Percentiles rank a stretch among this genome's conserved stretches.
Evolutionary conservation across 2,329 filamentous ascomycete species (phyloP).

Genomic region (Lasiodiplodia citricola): DNA sequence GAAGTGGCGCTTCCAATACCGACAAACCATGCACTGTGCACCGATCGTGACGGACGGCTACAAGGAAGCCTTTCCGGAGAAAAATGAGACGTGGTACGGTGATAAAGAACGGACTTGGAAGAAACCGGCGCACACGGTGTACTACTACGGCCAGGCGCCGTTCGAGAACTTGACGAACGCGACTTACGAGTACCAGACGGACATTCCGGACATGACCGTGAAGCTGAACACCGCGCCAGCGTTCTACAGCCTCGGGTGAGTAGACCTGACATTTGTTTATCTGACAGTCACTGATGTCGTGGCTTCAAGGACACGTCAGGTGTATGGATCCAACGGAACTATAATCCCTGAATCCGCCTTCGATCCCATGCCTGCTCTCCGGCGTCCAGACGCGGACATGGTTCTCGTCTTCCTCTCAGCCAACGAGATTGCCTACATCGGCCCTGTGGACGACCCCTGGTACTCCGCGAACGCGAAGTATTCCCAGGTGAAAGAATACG

Average conservation of each 20-base stretch:
- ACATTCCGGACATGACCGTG: background rate
- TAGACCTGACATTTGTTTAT: background rate
- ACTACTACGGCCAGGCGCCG: constrained; percentile 21
- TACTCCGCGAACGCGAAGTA: constrained; percentile 24
- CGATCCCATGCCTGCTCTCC: background rate
- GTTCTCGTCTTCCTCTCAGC: constrained; percentile 27
- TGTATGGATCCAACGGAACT: background rate
- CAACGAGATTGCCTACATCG: constrained; percentile 19
- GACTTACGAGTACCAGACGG: background rate
- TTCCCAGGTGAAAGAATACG: background rate
- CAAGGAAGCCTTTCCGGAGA: background rate
- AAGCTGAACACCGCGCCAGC: background rate
- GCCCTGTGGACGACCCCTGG: constrained; percentile 28
- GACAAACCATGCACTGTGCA: background rate
- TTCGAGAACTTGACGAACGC: background rate
- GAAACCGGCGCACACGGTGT: background rate
- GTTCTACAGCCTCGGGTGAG: background rate
- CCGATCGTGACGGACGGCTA: background rate
- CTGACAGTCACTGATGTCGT: background rate
- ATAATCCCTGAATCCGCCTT: background rate
- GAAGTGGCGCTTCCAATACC: background rate
- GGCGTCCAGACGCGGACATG: constrained; percentile 22
- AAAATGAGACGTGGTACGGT: background rate
- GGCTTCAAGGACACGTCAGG: background rate
- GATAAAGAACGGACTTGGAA: background rate